phyloP scores from a whole-genome alignment of 2,329 filamentous ascomycete species.

The Daldinia sp. region DNA sequence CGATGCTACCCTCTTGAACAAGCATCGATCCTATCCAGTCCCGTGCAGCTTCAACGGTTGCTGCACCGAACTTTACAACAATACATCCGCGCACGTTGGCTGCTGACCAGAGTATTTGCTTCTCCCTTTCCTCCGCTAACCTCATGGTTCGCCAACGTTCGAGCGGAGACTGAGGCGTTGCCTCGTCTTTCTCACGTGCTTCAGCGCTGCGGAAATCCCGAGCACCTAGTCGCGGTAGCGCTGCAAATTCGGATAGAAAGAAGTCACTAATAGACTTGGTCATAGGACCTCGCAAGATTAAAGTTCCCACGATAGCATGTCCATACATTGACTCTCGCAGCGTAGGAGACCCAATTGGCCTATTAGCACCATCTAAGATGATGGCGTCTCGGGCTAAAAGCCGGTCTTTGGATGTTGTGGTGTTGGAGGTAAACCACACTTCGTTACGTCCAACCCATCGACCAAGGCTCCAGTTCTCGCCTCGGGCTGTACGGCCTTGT shows the following conservation, averaged over 20 bases:
- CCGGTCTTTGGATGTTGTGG: conserved; percentile 53
- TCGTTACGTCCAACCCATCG: conserved; percentile 88
- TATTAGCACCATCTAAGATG: conserved; percentile 69
- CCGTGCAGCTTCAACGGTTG: conserved; percentile 80
- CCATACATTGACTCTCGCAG: conserved; percentile 74
- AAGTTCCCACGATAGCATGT: conserved; percentile 80
- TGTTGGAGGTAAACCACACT: conserved; percentile 66
- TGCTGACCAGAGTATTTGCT: conserved; percentile 80
- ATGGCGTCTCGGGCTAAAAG: conserved; percentile 88
- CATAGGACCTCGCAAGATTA: conserved; percentile 80
- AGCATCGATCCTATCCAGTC: conserved; percentile 83
- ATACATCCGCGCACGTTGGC: conserved; percentile 83
- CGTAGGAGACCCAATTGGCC: conserved; percentile 50
- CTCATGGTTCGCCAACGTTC: conserved; percentile 65
- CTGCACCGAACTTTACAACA: conserved; percentile 89
- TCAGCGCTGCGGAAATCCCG: conserved; percentile 73
- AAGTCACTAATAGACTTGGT: conserved; percentile 73
- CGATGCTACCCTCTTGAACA: conserved; percentile 75
- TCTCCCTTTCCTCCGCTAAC: conserved; percentile 64
- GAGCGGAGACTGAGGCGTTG: conserved; percentile 49
- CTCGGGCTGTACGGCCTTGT: conserved; percentile 82
- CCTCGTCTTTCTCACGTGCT: conserved; percentile 53
- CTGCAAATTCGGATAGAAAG: conserved; percentile 80
- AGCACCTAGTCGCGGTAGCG: conserved; percentile 81
- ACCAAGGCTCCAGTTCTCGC: conserved; percentile 86